Evolutionary conservation across 2,329 filamentous ascomycete genomes (phyloP), one percentile per base, ranked within the genome.

Genomic region (Passalora sequoiae): DNA sequence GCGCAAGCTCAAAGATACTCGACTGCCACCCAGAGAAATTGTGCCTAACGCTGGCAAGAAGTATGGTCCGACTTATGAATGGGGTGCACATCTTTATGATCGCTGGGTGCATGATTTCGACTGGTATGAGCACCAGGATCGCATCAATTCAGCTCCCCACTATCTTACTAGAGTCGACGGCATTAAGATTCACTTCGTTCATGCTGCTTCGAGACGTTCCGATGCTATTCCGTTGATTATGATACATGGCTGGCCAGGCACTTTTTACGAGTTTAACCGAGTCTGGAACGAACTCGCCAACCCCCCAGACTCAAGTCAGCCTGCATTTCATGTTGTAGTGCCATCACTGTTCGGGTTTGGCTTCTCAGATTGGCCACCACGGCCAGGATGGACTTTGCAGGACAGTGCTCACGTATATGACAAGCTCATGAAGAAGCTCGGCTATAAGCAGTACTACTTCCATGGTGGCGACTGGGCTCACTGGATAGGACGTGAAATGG

Each of bases 311-410:
- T 39, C 54, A 3, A 37, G 43, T 53, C 16, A 27, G 12, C 51
- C 54, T 1, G 66, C 72, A 0, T 82, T 81, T 50, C 71, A 81
- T 43, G 65, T 80, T 8, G 72, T 81, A 0, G 76, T 75, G 0
- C 78, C 78, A 0, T 78, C 74, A 3, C 62, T 81, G 3, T 77
- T 77, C 2, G 73, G 75, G 36, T 76, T 68, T 47, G 68, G 74
- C 54, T 73, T 79, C 64, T 72, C 63, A 1, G 53, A 56, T 12
- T 53, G 57, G 21, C 60, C 65, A 4, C 57, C 58, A 2, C 42
- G 43, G 3, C 47, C 47, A 2, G 58, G 56, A 6, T 69, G 66
- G 65, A 65, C 56, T 3, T 45, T 65, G 4, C 53, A 60, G 24
- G 65, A 69, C 35, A 66, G 60, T 3, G 62, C 66, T 6, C 59